Conservation (phyloP, 306 rosid genomes). For the Lagenaria siceraria region DNA sequence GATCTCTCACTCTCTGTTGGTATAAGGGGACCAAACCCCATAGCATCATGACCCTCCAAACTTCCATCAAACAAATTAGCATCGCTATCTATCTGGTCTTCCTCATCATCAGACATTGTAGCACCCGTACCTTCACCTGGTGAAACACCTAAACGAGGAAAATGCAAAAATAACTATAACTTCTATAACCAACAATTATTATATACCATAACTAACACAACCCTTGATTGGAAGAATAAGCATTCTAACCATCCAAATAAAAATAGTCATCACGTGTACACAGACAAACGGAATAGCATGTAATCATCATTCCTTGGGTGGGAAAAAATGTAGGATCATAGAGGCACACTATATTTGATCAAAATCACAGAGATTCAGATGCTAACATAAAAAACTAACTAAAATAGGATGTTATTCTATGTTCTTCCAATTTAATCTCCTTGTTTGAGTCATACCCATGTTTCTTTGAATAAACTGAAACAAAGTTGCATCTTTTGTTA, state of each 20-base stretch:
- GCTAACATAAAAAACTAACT: neutral
- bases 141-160: constrained; percentile 84
- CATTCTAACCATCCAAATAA: neutral
- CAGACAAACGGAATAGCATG: neutral
- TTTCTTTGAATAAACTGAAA: neutral
- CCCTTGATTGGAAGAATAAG: neutral
- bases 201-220: neutral
- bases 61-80: constrained; percentile 53
- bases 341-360: neutral
- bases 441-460: neutral
- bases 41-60: constrained; percentile 53
- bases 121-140: constrained; percentile 87
- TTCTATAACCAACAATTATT: neutral
- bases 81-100: constrained; percentile 69
- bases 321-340: neutral
- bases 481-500: neutral
- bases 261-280: neutral
- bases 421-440: neutral
- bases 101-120: constrained; percentile 86
- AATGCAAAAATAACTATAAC: constrained; percentile 32
- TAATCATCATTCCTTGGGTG: neutral
- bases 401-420: neutral
- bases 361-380: neutral
- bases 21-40: constrained; percentile 83
- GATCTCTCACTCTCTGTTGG: constrained; percentile 87